Base-by-base conservation (phyloP, 164 flowering plant species). In the Macadamia tetraphylla region DNA sequence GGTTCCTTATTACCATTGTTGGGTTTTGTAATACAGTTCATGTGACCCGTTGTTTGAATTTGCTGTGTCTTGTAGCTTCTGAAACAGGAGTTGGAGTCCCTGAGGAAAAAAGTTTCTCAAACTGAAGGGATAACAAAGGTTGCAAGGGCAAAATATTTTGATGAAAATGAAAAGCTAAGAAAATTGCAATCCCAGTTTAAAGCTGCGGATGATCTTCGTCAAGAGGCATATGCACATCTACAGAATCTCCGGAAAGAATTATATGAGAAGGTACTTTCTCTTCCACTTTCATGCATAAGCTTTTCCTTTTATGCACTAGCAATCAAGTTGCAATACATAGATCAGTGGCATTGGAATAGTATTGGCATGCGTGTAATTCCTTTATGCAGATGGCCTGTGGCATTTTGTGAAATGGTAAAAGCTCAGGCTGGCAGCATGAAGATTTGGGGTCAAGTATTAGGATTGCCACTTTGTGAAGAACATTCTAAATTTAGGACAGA, bases 181-280 rank as follows among this genome's bases (percentile, higher is more conserved):
- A 76, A 80, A 35, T 71, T 86, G 72, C 82, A 74, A 42, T 69
- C 59, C 9, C 83, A 84, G 72, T 86, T 74, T 68, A 80, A 63
- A 71, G 82, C 73, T 69, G 97, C 91, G 5, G 78, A 91, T 81
- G 77, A 68, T 35, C 67, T 80, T 71, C 93, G 97, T 51, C 97
- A 91, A 77, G 81, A 79, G 63, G 95, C 94, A 13, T 91, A 85
- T 74, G 60, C 68, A 15, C 75, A 75, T 52, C 62, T 85, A 29
- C 81, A 74, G 75, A 72, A 65, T 64, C 74, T 87, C 76, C 88
- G 68, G 81, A 84, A 83, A 75, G 81, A 84, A 71, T 65, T 75
- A 31, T 73, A 73, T 67, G 87, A 83, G 62, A 87, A 86, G 86
- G 97, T 89, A 73, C 55, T 65, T 60, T 60, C 23, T 44, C 40